Evolutionary conservation across 768 basidiomycete genomes (phyloP), one percentile per base, ranked within the genome.

Genomic region (Trametes maxima): DNA sequence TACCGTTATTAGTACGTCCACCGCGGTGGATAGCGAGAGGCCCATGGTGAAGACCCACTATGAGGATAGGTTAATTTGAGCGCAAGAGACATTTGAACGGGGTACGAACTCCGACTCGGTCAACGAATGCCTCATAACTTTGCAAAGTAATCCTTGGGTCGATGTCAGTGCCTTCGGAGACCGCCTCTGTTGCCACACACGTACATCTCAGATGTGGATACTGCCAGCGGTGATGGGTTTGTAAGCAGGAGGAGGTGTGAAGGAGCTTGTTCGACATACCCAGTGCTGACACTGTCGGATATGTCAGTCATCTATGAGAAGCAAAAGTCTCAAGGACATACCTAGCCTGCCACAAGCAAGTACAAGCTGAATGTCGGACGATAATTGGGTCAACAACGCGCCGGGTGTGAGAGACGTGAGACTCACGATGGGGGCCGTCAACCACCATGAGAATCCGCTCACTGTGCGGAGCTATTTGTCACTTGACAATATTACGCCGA

Each of bases 1-100:
- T 21, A 57, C n/a, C 6, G 71, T 67, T 42, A 71, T 70, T 13
- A 68, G 58, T 37, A 71, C 61, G 53, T 73, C 72, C 48, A 69
- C 61, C 8, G 58, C 63, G 0, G 70, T 60, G 17, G 72, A 70
- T 19, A 70, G 36, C 1, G 57, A 60, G 24, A 73, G 64, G 17
- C 70, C 70, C 36, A 64, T 50, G 11, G 70, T 73, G 59, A 73
- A 73, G 6, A 73, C 56, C 70, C 69, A 73, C 72, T 73, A 46
- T 22, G 25, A 17, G 0, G 44, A 21, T 10, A 19, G 19, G 24
- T 28, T 62, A 22, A 62, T 45, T 33, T 33, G 25, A 42, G 19
- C 48, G 10, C 10, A 39, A 12, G 36, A 12, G 8, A 49, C 2
- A 12, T 7, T 44, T 21, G 45, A 24, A 24, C 5, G 8, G 19